Percentiles rank a stretch among this genome's conserved stretches.
Conservation (phyloP, 1,284 basidiomycete species). For the Abortiporus biennis region DNA sequence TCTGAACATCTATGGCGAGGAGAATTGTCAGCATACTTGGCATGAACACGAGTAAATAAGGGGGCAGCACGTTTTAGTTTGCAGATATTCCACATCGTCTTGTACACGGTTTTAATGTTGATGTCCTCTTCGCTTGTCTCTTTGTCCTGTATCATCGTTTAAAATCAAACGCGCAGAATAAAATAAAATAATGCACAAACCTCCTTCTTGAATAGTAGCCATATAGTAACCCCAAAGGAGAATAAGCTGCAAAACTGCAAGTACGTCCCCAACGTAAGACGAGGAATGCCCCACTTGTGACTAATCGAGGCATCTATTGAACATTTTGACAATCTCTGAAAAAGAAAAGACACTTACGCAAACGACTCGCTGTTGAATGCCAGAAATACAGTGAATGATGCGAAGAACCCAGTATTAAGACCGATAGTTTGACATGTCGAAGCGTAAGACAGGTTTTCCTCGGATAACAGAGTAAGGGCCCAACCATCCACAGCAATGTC, state of each 20-base stretch:
- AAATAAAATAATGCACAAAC: conserved; percentile 30
- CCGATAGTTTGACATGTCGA: conserved; percentile 98
- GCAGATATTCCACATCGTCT: conserved; percentile 92
- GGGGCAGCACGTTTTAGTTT: conserved; percentile 79
- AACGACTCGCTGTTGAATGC: conserved; percentile 96
- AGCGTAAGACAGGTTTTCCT: conserved; percentile 94
- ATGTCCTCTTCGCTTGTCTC: conserved; percentile 76
- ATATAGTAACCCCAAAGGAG: conserved; percentile 81
- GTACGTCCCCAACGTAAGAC: conserved; percentile 78
- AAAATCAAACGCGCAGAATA: too few species aligned
- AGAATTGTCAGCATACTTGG: background rate
- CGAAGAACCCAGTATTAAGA: conserved; percentile 93
- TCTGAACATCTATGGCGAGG: conserved; percentile 73
- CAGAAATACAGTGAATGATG: conserved; percentile 96
- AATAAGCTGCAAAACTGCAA: conserved; percentile 83
- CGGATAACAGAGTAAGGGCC: conserved; percentile 94
- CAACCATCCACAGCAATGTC: conserved; percentile 99
- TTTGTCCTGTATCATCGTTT: conserved; percentile 70
- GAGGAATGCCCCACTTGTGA: conserved; percentile 81
- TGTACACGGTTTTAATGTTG: conserved; percentile 88
- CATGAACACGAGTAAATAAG: conserved; percentile 1
- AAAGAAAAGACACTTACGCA: conserved; percentile 44
- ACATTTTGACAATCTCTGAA: too few species aligned
- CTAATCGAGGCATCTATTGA: too few species aligned
- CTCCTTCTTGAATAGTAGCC: conserved; percentile 92